These are phyloP conservation scores for Halophytophthora polymorphica DNA, from an alignment of 352 stramenopile genomes.

Conservation along the genomic window DNA sequence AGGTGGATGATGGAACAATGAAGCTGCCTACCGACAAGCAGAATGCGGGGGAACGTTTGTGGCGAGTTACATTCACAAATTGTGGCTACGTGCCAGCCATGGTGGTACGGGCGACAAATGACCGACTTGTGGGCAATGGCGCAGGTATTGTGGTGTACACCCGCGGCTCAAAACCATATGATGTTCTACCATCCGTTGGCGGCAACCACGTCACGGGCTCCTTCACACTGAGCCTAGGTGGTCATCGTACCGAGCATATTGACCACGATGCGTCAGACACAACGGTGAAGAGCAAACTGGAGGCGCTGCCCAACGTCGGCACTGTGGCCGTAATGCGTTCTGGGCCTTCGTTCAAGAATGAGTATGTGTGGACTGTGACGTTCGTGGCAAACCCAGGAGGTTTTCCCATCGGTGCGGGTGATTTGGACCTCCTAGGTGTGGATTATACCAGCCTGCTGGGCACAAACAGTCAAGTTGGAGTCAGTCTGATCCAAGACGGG, in stretches of 20 bases:
- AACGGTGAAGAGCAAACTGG: slow-evolving; percentile 87
- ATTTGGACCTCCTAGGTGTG: slow-evolving; percentile 44
- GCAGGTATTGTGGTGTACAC: slow-evolving; percentile 79
- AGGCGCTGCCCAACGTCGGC: slow-evolving; percentile 93
- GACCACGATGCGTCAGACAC: slow-evolving; percentile 91
- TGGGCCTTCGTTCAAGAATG: slow-evolving; percentile 80
- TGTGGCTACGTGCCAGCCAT: slow-evolving; percentile 90
- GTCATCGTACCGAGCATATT: slow-evolving; percentile 87
- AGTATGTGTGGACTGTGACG: slow-evolving; percentile 93
- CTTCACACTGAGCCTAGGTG: slow-evolving; percentile 88
- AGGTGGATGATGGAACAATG: slow-evolving; percentile 62
- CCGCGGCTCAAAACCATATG: slow-evolving; percentile 39
- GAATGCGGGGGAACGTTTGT: slow-evolving; percentile 62
- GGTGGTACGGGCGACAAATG: slow-evolving; percentile 67
- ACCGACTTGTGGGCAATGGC: slow-evolving; percentile 85
- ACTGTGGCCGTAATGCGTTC: slow-evolving; percentile 83
- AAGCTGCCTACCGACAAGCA: slow-evolving; percentile 35
- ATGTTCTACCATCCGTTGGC: slow-evolving; percentile 46
- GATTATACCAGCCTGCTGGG: slow-evolving; percentile 48
- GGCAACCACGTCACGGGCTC: slow-evolving; percentile 88
- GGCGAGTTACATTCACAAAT: slow-evolving; percentile 89
- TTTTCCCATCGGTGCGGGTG: slow-evolving; percentile 82
- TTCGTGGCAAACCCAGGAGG: slow-evolving; percentile 92
- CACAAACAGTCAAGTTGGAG: slow-evolving; percentile 32
- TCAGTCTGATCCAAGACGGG: slow-evolving; percentile 37